phyloP scores from a whole-genome alignment of 805 yeast species.

The Wickerhamia fluorescens region DNA sequence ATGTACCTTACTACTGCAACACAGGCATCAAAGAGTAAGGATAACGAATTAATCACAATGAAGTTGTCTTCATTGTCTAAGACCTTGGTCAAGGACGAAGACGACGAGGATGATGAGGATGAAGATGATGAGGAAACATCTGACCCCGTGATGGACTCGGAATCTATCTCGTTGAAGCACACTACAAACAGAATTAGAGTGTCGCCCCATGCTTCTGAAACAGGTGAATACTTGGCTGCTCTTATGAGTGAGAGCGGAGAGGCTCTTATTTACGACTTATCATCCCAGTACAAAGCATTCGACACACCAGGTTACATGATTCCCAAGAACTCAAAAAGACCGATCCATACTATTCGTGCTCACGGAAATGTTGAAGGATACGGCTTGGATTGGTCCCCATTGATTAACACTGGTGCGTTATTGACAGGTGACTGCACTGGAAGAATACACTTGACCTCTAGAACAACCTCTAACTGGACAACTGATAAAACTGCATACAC shows the following conservation, averaged over 20 bases:
- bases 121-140: slow-evolving; percentile 64
- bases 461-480: slow-evolving; percentile 73
- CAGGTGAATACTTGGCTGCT: slow-evolving; percentile 83
- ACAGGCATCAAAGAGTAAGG: slow-evolving; percentile 81
- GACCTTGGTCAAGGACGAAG: slow-evolving; percentile 80
- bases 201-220: slow-evolving; percentile 64
- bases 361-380: slow-evolving; percentile 98
- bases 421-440: slow-evolving; percentile 89
- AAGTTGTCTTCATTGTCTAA: slow-evolving; percentile 76
- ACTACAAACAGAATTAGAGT: slow-evolving; percentile 88
- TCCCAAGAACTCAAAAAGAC: slow-evolving; percentile 71
- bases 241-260: slow-evolving; percentile 88
- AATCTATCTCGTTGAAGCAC: slow-evolving; percentile 64
- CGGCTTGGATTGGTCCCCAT: slow-evolving; percentile 95
- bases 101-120: slow-evolving; percentile 65
- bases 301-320: slow-evolving; percentile 82
- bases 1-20: slow-evolving; percentile 86
- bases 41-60: slow-evolving; percentile 81
- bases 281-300: slow-evolving; percentile 74
- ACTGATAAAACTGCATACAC: slow-evolving; percentile 80
- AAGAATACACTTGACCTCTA: slow-evolving; percentile 66
- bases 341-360: slow-evolving; percentile 69
- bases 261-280: slow-evolving; percentile 74
- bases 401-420: slow-evolving; percentile 69
- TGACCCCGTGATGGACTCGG: slow-evolving; percentile 86